phyloP scores from a whole-genome alignment of 805 yeast genomes.

The Ogataea dorogensis region DNA sequence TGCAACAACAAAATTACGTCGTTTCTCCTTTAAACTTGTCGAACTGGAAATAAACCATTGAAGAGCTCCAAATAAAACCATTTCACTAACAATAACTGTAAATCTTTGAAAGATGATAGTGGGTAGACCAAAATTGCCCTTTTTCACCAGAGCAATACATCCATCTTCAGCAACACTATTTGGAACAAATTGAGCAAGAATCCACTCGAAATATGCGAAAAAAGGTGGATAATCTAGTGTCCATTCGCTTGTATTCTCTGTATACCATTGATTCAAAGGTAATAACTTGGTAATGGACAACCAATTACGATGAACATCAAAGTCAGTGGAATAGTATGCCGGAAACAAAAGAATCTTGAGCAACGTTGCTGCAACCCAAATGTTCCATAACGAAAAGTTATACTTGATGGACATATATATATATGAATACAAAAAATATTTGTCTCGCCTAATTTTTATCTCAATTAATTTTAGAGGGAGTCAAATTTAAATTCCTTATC shows the following conservation, averaged over 20 bases:
- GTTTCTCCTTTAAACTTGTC: slow-evolving; percentile 33
- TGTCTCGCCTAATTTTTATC: slow-evolving; percentile 1
- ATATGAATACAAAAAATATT: not conserved
- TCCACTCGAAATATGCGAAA: slow-evolving; percentile 93
- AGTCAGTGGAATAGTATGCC: slow-evolving; percentile 91
- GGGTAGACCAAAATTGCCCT: slow-evolving; percentile 71
- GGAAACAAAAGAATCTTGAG: slow-evolving; percentile 64
- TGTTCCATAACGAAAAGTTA: slow-evolving; percentile 58
- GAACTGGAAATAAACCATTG: slow-evolving; percentile 66
- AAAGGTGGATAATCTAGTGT: slow-evolving; percentile 97
- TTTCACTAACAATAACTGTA: slow-evolving; percentile 78
- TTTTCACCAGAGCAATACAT: slow-evolving; percentile 63
- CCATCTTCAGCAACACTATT: slow-evolving; percentile 64
- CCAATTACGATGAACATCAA: slow-evolving; percentile 98
- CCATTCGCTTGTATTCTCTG: slow-evolving; percentile 80
- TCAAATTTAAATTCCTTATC: slow-evolving; percentile 1
- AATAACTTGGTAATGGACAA: slow-evolving; percentile 79
- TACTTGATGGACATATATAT: slow-evolving; percentile 16
- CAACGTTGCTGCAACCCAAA: slow-evolving; percentile 61
- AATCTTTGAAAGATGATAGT: slow-evolving; percentile 79
- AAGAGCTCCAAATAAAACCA: slow-evolving; percentile 63
- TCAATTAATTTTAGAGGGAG: slow-evolving; percentile 1
- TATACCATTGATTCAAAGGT: slow-evolving; percentile 81
- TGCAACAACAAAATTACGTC: slow-evolving; percentile 69
- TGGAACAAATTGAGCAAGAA: slow-evolving; percentile 71